These are phyloP conservation scores for Vitis riparia DNA, from an alignment of 164 flowering plant species.

Conservation along the genomic window DNA sequence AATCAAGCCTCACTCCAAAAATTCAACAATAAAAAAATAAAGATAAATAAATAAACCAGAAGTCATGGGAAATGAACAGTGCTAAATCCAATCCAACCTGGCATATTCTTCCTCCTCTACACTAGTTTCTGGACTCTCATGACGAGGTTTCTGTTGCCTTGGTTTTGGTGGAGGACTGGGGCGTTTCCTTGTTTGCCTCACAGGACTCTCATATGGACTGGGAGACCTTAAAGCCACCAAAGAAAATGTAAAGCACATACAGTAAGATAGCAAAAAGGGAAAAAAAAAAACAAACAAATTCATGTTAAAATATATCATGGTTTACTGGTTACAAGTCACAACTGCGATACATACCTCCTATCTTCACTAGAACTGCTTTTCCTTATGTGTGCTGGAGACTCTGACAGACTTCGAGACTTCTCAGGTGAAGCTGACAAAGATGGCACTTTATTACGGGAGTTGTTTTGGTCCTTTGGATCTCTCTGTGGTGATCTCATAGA, in stretches of 20 bases:
- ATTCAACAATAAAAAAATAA: not conserved
- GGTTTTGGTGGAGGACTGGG: conserved; percentile 29
- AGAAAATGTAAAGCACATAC: not conserved
- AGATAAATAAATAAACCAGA: not conserved
- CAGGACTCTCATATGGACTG: conserved; percentile 38
- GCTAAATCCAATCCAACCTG: conserved; percentile 32
- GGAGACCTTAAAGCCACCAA: conserved; percentile 12
- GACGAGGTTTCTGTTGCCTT: conserved; percentile 25
- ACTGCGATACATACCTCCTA: conserved; percentile 31
- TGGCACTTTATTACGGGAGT: conserved; percentile 18
- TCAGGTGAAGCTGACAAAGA: conserved; percentile 33
- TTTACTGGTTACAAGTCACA: no score
- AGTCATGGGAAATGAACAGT: not conserved
- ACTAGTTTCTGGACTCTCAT: conserved; percentile 29
- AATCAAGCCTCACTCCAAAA: conserved; percentile 1
- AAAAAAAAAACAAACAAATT: not conserved
- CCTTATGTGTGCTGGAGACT: conserved; percentile 32
- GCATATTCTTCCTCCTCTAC: conserved; percentile 25
- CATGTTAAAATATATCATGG: no score
- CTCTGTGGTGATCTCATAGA: conserved; percentile 61
- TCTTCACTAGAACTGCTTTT: conserved; percentile 35
- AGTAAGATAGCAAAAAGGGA: not conserved
- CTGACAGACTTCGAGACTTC: conserved; percentile 36
- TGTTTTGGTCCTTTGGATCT: conserved; percentile 26
- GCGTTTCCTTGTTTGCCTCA: conserved; percentile 32